A percentile compares a stretch with the other conserved stretches of the same genome.
Evolutionary conservation across 2,329 filamentous ascomycete species (phyloP).

Genomic region (Drechmeria coniospora): DNA sequence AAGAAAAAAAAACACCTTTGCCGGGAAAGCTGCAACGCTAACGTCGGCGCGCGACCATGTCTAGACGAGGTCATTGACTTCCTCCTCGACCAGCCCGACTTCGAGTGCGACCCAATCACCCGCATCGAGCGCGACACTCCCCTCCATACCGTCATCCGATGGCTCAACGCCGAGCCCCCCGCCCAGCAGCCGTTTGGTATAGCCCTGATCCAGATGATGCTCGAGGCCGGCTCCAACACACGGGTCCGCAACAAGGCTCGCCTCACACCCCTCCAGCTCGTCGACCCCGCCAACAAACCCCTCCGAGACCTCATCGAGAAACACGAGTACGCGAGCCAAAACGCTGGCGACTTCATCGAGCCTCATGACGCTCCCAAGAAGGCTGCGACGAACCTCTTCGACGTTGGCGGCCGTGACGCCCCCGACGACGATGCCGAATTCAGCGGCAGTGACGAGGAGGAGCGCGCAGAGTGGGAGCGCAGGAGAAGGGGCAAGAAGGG

Average conservation of each 20-base stretch:
- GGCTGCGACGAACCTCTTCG: conserved; percentile 3
- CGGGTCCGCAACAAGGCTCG: conserved; percentile 54
- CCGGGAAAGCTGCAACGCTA: too few relatives aligned
- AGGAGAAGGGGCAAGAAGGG: conserved; percentile 28
- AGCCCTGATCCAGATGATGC: conserved; percentile 60
- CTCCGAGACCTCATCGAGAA: conserved; percentile 50
- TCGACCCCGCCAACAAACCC: conserved; percentile 52
- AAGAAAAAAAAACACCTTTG: too few relatives aligned
- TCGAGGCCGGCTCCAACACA: conserved; percentile 56
- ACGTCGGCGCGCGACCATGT: too few relatives aligned
- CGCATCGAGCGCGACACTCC: conserved; percentile 61
- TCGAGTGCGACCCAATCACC: conserved; percentile 71
- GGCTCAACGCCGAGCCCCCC: conserved; percentile 52
- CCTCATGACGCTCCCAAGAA: conserved; percentile 3
- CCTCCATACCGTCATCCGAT: conserved; percentile 64
- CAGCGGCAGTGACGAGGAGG: conserved; percentile 49
- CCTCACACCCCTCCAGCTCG: conserved; percentile 55
- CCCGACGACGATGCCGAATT: conserved; percentile 44
- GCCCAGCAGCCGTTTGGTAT: conserved; percentile 49
- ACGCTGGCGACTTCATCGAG: conserved; percentile 37
- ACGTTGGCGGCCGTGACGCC: conserved; percentile 11
- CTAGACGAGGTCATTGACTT: conserved; percentile 69
- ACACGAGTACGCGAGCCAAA: conserved; percentile 50
- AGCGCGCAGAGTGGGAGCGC: conserved; percentile 45
- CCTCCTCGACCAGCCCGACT: conserved; percentile 67